Evolutionary conservation across 169 alveolate species (phyloP).

Genomic region (Cryptosporidium baileyi): DNA sequence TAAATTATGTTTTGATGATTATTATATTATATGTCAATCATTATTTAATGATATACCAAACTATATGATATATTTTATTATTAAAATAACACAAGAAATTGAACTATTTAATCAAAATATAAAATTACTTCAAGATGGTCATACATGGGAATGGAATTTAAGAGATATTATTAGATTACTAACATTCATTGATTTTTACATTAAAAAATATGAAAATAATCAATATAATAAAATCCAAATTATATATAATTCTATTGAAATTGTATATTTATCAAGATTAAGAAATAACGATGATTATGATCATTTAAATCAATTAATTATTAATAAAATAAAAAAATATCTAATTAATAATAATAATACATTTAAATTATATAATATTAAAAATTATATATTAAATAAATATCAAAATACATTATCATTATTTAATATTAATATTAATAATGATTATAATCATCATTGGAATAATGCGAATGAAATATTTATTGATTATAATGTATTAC

Average conservation of each 20-base stretch:
- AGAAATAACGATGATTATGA: neutral
- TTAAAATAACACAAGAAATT: constrained; percentile 69
- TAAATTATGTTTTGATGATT: constrained; percentile 85
- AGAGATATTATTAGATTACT: constrained; percentile 76
- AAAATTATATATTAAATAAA: neutral
- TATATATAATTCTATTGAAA: constrained; percentile 14
- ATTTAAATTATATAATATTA: neutral
- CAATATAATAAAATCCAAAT: neutral
- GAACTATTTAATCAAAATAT: constrained; percentile 52
- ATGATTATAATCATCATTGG: neutral
- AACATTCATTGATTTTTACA: constrained; percentile 16
- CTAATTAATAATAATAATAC: neutral
- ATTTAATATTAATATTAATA: neutral
- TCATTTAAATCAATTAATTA: neutral
- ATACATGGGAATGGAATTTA: constrained; percentile 83
- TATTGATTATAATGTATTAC: constrained; percentile 21
- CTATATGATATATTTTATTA: neutral
- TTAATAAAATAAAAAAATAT: neutral
- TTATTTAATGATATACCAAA: constrained; percentile 50
- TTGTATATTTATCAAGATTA: constrained; percentile 27
- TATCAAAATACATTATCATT: neutral
- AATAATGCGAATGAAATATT: neutral
- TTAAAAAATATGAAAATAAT: neutral
- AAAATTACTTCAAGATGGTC: constrained; percentile 71
- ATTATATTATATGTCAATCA: constrained; percentile 81